Evolutionary conservation across 176 grass and related monocot species (phyloP).

Genomic region (Raddia guianensis): DNA sequence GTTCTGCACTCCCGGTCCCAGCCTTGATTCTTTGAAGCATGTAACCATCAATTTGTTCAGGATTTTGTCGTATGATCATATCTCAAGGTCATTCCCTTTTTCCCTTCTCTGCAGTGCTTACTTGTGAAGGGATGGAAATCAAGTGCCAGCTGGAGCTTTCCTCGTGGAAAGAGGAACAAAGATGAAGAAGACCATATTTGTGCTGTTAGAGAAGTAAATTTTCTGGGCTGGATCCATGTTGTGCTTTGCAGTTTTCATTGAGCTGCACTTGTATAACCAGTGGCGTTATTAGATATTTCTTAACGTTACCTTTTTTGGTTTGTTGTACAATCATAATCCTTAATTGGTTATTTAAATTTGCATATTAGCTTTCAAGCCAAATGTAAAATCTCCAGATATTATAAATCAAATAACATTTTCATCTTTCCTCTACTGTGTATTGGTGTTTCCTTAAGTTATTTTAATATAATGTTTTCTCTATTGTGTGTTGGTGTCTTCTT

Average conservation of each 20-base stretch:
- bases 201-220: conserved; percentile 90
- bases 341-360: neutral
- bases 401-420: too few species aligned
- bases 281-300: conserved; percentile 2
- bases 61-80: neutral
- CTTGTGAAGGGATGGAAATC: conserved; percentile 98
- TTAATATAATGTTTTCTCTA: conserved; percentile 4
- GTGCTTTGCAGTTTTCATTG: conserved; percentile 4
- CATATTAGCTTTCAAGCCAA: neutral
- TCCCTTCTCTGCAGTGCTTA: conserved; percentile 65
- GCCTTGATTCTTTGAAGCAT: neutral
- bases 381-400: conserved; percentile 12
- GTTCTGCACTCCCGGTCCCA: neutral
- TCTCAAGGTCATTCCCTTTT: conserved; percentile 4
- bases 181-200: conserved; percentile 94
- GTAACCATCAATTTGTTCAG: neutral
- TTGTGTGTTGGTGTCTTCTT: neutral
- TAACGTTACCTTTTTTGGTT: neutral
- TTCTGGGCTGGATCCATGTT: conserved; percentile 25
- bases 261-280: neutral
- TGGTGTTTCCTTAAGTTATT: neutral
- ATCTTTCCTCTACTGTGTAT: conserved; percentile 5
- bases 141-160: conserved; percentile 95
- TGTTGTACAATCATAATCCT: neutral
- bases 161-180: conserved; percentile 96